Percentiles rank a stretch among this genome's conserved stretches.
Conservation (phyloP, 2,329 filamentous ascomycete genomes). For the Diaporthe eres region DNA sequence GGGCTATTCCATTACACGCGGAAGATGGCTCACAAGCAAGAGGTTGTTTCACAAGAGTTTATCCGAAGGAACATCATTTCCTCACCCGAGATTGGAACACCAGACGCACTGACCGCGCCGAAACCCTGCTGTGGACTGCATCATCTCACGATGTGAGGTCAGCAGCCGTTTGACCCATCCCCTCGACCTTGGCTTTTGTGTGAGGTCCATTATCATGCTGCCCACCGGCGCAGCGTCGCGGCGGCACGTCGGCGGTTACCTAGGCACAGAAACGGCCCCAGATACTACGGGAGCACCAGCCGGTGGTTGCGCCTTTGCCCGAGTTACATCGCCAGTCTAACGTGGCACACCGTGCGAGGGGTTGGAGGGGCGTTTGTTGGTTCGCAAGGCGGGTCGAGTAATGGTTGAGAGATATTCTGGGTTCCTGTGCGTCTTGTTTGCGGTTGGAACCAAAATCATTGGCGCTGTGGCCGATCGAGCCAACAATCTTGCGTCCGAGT, state of each 20-base stretch:
- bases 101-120: conserved; percentile 8
- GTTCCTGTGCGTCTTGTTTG: neutral
- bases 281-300: neutral
- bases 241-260: conserved; percentile 35
- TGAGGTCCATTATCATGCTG: neutral
- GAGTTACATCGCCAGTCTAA: conserved; percentile 20
- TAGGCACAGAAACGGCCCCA: conserved; percentile 1
- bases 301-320: neutral
- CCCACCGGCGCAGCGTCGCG: neutral
- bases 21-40: neutral
- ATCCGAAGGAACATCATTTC: conserved; percentile 17
- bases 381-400: conserved; percentile 9
- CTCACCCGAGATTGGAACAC: conserved; percentile 17
- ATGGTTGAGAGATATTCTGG: neutral
- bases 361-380: neutral
- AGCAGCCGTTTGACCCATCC: neutral
- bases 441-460: conserved; percentile 6
- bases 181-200: neutral
- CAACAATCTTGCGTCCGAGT: conserved; percentile 13
- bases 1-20: neutral
- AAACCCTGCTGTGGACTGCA: conserved; percentile 22
- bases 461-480: conserved; percentile 33
- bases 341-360: conserved; percentile 26
- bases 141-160: conserved; percentile 19
- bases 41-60: conserved; percentile 7